Percentiles rank a stretch among this genome's conserved stretches.
Conservation (phyloP, 1,284 basidiomycete genomes). For the Heterobasidion irregulare region DNA sequence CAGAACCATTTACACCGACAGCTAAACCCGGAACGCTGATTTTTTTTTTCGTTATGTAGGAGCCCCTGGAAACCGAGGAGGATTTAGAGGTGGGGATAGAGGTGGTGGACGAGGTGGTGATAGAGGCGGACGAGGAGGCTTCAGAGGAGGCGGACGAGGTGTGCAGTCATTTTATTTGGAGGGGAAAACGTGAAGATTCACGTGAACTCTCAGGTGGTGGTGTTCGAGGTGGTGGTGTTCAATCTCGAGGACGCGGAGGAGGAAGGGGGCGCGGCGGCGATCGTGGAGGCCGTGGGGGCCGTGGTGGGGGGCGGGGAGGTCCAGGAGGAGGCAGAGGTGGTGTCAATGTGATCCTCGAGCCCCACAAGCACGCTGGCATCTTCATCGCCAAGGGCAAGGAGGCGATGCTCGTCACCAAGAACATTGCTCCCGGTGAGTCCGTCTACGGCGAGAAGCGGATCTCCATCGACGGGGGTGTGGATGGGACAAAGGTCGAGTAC, state of each 20-base stretch:
- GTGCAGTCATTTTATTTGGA: conserved; percentile 15
- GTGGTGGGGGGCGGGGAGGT: conserved; percentile 45
- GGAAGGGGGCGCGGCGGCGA: conserved; percentile 35
- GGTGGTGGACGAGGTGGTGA: conserved; percentile 19
- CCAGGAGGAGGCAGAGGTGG: conserved; percentile 71
- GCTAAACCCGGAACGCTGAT: too few relatives aligned
- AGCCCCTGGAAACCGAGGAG: conserved; percentile 24
- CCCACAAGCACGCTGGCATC: conserved; percentile 91
- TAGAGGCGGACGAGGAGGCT: conserved; percentile 18
- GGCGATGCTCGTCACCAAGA: conserved; percentile 95
- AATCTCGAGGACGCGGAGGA: conserved; percentile 33
- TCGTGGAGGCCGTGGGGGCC: conserved; percentile 36
- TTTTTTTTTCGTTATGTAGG: conserved; percentile 13
- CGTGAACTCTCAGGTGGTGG: conserved; percentile 18
- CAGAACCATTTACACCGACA: too few relatives aligned
- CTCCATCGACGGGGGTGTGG: conserved; percentile 69
- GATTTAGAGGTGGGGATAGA: conserved; percentile 21
- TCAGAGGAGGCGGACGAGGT: conserved; percentile 20
- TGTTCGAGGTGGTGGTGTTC: conserved; percentile 30
- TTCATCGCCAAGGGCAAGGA: conserved; percentile 97
- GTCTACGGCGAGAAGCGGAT: conserved; percentile 99
- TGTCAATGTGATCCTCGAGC: conserved; percentile 86
- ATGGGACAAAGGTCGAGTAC: conserved; percentile 92
- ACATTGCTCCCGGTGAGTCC: conserved; percentile 93
- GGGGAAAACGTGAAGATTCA: conserved; percentile 7